Percentiles rank a stretch among this genome's conserved stretches.
Evolutionary conservation across 345 rosid species (phyloP).

Genomic region (Cardiospermum halicacabum): DNA sequence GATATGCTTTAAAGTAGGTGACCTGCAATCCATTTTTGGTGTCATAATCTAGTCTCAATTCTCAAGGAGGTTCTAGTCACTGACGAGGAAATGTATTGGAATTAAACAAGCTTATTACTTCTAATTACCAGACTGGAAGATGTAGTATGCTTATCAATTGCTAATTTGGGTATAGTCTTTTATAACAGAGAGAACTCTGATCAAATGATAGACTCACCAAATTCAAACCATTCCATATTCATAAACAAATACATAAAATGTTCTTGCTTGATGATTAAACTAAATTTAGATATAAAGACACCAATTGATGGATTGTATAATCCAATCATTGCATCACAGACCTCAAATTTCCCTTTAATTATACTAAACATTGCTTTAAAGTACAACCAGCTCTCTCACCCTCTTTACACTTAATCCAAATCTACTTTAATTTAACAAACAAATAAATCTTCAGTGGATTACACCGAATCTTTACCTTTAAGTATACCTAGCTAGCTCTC

Average conservation of each 20-base stretch:
- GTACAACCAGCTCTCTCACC: slow-evolving; percentile 20
- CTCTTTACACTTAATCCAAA: neutral
- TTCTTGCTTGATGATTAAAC: slow-evolving; percentile 10
- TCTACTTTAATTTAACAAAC: slow-evolving; percentile 18
- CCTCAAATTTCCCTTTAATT: slow-evolving; percentile 16
- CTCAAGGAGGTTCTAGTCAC: neutral
- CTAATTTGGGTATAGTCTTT: neutral
- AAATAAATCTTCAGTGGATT: slow-evolving; percentile 23
- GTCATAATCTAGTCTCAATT: neutral
- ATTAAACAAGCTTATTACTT: neutral
- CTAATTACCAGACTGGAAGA: neutral
- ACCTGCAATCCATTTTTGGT: neutral
- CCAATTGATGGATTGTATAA: slow-evolving; percentile 16
- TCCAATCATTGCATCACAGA: slow-evolving; percentile 24
- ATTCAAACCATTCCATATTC: slow-evolving; percentile 13
- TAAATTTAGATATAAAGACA: slow-evolving; percentile 11
- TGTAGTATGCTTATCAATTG: neutral
- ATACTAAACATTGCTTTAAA: slow-evolving; percentile 26
- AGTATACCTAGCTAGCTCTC: slow-evolving; percentile 25
- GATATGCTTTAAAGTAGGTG: neutral
- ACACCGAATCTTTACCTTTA: slow-evolving; percentile 27
- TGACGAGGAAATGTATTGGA: neutral
- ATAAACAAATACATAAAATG: slow-evolving; percentile 8
- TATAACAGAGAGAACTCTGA: neutral
- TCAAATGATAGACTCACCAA: neutral